Evolutionary conservation across 2,329 filamentous ascomycete species (phyloP).

Genomic region (Xylaria multiplex): DNA sequence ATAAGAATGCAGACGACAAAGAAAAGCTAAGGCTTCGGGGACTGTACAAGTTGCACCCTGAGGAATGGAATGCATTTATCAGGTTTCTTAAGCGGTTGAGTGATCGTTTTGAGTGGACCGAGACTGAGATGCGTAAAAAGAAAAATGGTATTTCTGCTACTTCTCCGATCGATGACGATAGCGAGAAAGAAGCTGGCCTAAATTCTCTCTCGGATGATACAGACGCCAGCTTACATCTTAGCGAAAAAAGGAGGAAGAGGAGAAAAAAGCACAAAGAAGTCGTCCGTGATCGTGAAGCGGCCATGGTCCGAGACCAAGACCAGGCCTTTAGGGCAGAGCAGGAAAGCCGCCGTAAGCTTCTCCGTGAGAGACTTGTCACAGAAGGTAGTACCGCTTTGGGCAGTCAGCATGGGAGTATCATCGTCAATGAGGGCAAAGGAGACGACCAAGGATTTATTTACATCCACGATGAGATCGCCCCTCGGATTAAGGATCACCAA

Average conservation of each 20-base stretch:
- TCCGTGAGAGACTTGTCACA: conserved; percentile 55
- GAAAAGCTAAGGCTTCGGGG: conserved; percentile 33
- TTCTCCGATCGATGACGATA: conserved; percentile 4
- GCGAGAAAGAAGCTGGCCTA: conserved; percentile 9
- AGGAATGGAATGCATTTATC: conserved; percentile 36
- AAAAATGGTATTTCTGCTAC: not conserved
- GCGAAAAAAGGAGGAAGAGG: conserved; percentile 57
- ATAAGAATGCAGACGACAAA: conserved; percentile 36
- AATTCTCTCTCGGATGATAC: conserved; percentile 24
- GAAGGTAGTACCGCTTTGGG: conserved; percentile 52
- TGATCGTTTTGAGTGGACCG: conserved; percentile 45
- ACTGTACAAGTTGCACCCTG: conserved; percentile 13
- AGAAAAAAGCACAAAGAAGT: conserved; percentile 55
- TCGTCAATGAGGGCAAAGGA: conserved; percentile 74
- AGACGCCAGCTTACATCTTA: conserved; percentile 44
- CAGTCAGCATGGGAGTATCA: conserved; percentile 59
- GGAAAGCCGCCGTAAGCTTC: conserved; percentile 60
- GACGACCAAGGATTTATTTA: conserved; percentile 70
- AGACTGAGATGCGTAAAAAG: not conserved
- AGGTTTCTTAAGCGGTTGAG: conserved; percentile 41
- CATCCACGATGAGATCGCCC: conserved; percentile 71
- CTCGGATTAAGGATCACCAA: conserved; percentile 80
- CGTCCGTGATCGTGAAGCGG: conserved; percentile 60
- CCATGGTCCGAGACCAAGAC: conserved; percentile 66
- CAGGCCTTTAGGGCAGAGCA: conserved; percentile 63